Conservation (phyloP, 2,329 filamentous ascomycete species). For the Massarina eburnea region DNA sequence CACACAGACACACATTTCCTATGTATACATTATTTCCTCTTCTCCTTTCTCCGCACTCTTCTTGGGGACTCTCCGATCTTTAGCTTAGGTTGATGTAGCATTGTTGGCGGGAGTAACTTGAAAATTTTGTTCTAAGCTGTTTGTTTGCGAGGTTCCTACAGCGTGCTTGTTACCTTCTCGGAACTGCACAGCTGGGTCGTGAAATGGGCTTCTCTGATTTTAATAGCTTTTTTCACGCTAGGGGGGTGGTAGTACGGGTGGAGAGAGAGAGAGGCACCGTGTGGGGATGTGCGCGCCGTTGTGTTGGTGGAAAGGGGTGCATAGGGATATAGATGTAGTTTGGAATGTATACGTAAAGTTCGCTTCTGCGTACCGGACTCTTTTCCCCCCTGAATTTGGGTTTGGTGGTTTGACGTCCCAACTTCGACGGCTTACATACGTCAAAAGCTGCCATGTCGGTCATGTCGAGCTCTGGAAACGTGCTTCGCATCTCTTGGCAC, state of each 20-base stretch:
- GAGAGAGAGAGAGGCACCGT: background rate
- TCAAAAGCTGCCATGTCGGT: too few relatives aligned
- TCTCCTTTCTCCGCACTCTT: background rate
- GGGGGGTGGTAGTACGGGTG: background rate
- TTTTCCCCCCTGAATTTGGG: too few relatives aligned
- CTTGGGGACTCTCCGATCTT: background rate
- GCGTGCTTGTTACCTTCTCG: background rate
- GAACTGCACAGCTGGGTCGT: background rate
- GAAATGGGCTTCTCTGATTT: background rate
- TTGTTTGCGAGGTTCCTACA: background rate
- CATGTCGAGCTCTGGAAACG: too few relatives aligned
- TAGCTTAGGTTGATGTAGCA: constrained; percentile 19
- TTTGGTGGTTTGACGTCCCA: too few relatives aligned
- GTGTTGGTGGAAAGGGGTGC: background rate
- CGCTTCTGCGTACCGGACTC: background rate
- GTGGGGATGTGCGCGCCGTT: constrained; percentile 6
- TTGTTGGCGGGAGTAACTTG: constrained; percentile 27
- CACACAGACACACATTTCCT: constrained; percentile 6
- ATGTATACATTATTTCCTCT: background rate
- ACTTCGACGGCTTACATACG: too few relatives aligned
- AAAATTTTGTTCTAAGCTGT: background rate
- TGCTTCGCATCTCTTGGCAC: too few relatives aligned
- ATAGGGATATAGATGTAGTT: background rate
- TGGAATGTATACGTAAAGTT: background rate
- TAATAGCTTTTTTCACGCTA: background rate